Conservation (phyloP, 2,329 filamentous ascomycete genomes). For the Aureobasidium sp. region DNA sequence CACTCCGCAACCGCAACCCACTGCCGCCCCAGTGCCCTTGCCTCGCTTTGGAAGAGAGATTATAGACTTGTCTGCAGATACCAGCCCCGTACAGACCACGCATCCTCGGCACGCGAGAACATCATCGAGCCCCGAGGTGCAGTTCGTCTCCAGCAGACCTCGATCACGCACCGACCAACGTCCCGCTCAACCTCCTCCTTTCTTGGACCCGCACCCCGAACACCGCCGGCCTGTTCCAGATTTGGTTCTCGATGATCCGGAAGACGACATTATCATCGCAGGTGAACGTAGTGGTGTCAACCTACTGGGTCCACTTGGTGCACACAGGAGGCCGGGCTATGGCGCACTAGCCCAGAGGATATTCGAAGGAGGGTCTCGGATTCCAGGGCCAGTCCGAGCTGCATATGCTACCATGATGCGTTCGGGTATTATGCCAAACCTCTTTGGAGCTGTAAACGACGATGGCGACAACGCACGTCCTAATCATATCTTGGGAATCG, state of each 20-base stretch:
- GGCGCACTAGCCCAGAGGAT: background rate
- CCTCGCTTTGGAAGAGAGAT: constrained; percentile 36
- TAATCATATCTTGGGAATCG: background rate
- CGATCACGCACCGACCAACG: constrained; percentile 12
- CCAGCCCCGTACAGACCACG: constrained; percentile 16
- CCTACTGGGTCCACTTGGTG: background rate
- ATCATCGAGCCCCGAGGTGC: constrained; percentile 34
- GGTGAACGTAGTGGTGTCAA: constrained; percentile 2
- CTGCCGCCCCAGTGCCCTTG: constrained; percentile 21
- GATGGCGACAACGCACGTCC: background rate
- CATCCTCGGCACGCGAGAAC: constrained; percentile 23
- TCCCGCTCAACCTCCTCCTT: constrained; percentile 14
- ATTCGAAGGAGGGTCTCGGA: background rate
- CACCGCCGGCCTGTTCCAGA: constrained; percentile 21
- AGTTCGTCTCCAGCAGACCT: constrained; percentile 33
- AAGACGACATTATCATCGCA: constrained; percentile 24
- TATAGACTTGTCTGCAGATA: constrained; percentile 28
- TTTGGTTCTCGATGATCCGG: constrained; percentile 25
- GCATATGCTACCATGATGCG: background rate
- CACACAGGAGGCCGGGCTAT: background rate
- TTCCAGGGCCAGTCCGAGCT: background rate
- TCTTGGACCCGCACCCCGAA: background rate
- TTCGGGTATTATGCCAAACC: background rate
- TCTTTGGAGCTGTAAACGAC: background rate
- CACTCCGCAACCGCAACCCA: constrained; percentile 9